These are phyloP conservation scores for Backusella tarrabulga DNA, from an alignment of 192 early-diverging fungal species.

Conservation along the genomic window DNA sequence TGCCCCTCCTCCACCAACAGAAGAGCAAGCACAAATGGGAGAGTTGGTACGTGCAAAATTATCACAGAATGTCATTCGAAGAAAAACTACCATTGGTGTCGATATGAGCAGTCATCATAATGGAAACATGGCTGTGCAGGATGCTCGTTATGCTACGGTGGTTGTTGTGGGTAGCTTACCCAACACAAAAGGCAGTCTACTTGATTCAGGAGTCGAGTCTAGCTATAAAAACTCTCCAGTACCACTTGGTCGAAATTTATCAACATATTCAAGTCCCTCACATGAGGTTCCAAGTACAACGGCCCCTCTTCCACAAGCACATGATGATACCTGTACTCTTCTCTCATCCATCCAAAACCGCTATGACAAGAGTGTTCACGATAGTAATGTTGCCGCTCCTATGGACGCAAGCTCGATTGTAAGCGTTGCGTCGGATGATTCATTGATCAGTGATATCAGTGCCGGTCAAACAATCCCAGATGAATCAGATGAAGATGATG, in stretches of 20 bases:
- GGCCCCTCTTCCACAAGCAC: not conserved
- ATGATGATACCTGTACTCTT: not conserved
- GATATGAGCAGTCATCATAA: conserved; percentile 20
- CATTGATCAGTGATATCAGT: conserved; percentile 29
- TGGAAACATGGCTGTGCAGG: conserved; percentile 37
- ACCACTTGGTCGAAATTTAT: not conserved
- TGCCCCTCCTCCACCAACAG: conserved; percentile 29
- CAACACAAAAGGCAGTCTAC: not conserved
- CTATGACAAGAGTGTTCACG: not conserved
- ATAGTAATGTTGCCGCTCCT: not conserved
- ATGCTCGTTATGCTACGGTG: conserved; percentile 29
- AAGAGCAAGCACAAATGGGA: conserved; percentile 22
- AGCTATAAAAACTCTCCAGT: not conserved
- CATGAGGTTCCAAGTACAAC: not conserved
- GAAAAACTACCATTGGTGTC: conserved; percentile 24
- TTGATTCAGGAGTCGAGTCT: conserved; percentile 3
- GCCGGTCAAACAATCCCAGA: conserved; percentile 11
- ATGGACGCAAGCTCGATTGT: not conserved
- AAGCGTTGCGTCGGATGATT: conserved; percentile 31
- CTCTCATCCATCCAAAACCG: not conserved
- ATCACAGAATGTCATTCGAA: conserved; percentile 25
- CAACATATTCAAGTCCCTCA: not conserved
- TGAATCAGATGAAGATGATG: conserved; percentile 22
- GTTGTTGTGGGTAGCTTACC: conserved; percentile 33
- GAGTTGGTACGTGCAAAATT: conserved; percentile 30